A percentile compares a stretch with the other conserved stretches of the same genome.
Evolutionary conservation across 2,329 filamentous ascomycete species (phyloP).

Genomic region (Amesomyces nigricolor): DNA sequence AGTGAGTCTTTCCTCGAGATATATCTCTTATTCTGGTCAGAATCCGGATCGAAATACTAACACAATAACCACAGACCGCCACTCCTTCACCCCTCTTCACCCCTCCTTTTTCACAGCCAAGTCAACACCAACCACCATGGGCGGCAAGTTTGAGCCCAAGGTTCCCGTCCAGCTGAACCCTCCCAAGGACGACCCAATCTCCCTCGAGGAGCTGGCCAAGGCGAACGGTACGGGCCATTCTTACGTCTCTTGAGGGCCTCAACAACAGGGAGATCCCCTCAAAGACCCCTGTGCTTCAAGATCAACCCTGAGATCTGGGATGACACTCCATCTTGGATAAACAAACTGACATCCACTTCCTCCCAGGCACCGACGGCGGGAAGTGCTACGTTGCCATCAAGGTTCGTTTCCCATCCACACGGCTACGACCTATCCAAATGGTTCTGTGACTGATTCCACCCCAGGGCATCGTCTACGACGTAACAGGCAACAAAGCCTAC

Average conservation of each 20-base stretch:
- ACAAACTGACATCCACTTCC: neutral
- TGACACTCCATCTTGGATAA: neutral
- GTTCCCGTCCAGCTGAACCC: constrained; percentile 67
- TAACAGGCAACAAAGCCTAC: constrained; percentile 84
- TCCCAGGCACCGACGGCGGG: constrained; percentile 56
- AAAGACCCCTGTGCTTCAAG: neutral
- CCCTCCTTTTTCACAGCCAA: neutral
- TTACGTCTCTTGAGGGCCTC: neutral
- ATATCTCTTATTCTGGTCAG: neutral
- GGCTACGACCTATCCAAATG: neutral
- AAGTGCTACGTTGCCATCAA: constrained; percentile 67
- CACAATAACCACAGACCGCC: neutral
- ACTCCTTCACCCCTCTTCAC: neutral
- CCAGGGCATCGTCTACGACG: constrained; percentile 89
- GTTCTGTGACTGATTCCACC: constrained; percentile 5
- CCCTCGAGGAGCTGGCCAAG: constrained; percentile 69
- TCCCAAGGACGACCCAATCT: constrained; percentile 83
- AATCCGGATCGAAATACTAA: neutral
- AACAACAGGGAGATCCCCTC: too few species aligned
- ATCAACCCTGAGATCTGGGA: neutral
- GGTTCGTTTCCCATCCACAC: constrained; percentile 32
- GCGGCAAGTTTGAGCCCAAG: constrained; percentile 73
- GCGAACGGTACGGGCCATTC: constrained; percentile 65
- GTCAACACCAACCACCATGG: constrained; percentile 37
- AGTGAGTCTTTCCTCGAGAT: neutral